Evolutionary conservation across 306 rosid genomes (phyloP).

Genomic region (Acacia crassicarpa): DNA sequence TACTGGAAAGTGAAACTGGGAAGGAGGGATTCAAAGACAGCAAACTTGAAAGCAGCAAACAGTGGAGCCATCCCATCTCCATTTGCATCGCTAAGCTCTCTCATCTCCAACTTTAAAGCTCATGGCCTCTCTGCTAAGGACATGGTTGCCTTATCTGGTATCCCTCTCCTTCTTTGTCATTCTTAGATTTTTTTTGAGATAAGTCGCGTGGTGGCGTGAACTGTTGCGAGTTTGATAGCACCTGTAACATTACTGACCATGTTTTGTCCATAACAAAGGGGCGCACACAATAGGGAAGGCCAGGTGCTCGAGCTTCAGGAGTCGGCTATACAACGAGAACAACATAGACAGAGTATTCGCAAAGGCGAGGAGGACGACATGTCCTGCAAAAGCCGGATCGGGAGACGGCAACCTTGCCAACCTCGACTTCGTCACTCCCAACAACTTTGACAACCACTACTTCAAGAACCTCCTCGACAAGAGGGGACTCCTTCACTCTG

Average conservation of each 20-base stretch:
- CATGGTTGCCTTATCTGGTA: slow-evolving; percentile 91
- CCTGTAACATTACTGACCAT: not conserved
- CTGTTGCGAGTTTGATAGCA: too few relatives aligned
- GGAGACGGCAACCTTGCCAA: slow-evolving; percentile 59
- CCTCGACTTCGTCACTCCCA: slow-evolving; percentile 57
- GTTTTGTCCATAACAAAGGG: slow-evolving; percentile 36
- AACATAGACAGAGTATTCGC: slow-evolving; percentile 67
- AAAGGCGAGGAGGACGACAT: slow-evolving; percentile 32
- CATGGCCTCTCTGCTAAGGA: slow-evolving; percentile 65
- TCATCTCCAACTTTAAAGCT: slow-evolving; percentile 43
- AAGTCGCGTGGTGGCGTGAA: too few relatives aligned
- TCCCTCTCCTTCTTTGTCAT: not conserved
- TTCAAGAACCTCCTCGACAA: slow-evolving; percentile 56
- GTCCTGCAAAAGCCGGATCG: slow-evolving; percentile 47
- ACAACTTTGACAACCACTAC: slow-evolving; percentile 60
- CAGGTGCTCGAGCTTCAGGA: slow-evolving; percentile 59
- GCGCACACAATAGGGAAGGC: slow-evolving; percentile 80
- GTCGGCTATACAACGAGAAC: slow-evolving; percentile 51
- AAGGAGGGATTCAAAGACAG: slow-evolving; percentile 83
- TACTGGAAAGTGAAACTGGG: slow-evolving; percentile 72
- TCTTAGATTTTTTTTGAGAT: not conserved
- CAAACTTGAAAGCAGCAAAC: slow-evolving; percentile 55
- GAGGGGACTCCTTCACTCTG: slow-evolving; percentile 77
- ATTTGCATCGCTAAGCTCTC: slow-evolving; percentile 38
- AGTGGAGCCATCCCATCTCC: slow-evolving; percentile 72